Evolutionary conservation across 768 basidiomycete genomes (phyloP), one percentile per base, ranked within the genome.

Genomic region (Naganishia vaughanmartiniae): DNA sequence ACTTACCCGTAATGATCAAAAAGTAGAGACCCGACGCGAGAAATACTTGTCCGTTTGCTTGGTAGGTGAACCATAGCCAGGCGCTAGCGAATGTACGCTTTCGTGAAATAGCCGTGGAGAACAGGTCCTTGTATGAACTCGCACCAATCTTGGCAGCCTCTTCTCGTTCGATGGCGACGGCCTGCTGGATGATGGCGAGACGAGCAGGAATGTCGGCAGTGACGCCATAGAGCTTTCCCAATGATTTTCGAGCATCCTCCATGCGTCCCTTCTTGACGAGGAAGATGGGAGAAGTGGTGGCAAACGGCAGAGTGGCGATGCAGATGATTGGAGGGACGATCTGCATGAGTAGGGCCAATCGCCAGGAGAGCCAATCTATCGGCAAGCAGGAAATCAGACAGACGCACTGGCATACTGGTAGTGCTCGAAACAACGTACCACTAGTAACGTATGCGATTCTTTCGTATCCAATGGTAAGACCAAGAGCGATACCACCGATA

Each of bases 331-430:
- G 36, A 17, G 69, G 69, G 7, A 69, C 55, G 21, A 69, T 26
- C 58, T 71, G 70, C 53, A 71, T 71, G 31, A 65, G 51, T n/a
- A 71, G 63, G 17, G 65, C 70, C 34, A 71, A 28, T 66, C 70
- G 63, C 70, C 70, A 71, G 26, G 70, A 71, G 3, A 71, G 54
- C 70, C 70, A 71, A 34, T 71, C 69, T 70, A 48, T 65, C 1
- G 4, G 24, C n/a, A 6, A 7, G 60, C 19, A 28, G 17, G 26
- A 5, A 3, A 17, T n/a, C 14, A 42, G 26, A 30, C 26, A 7
- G 55, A 31, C 34, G 21, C 12, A 14, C 28, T 21, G 24, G 66
- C 30, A 26, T 33, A 54, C 19, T 15, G 6, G 31, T 28, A 11
- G 30, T 24, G 4, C 24, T 55, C 21, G 36, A 46, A 31, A n/a